These are phyloP conservation scores for Phanerochaete sordida DNA, from an alignment of 768 basidiomycete genomes.

Conservation along the genomic window DNA sequence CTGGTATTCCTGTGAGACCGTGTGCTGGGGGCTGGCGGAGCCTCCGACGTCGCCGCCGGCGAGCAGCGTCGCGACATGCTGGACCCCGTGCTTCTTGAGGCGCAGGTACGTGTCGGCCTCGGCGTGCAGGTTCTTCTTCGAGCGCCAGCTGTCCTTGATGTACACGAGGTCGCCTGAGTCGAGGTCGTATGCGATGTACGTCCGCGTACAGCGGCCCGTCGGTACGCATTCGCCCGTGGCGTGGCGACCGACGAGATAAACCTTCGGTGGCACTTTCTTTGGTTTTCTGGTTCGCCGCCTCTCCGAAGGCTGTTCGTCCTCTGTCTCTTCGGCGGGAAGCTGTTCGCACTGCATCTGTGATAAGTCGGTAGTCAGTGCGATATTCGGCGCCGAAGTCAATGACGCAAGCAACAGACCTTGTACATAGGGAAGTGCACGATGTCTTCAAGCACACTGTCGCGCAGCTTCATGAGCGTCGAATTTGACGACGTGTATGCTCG, in stretches of 20 bases:
- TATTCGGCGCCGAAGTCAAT: too few species aligned
- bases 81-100: not conserved
- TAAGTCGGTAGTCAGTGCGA: too few species aligned
- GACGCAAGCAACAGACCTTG: too few species aligned
- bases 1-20: not conserved
- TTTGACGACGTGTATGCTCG: too few species aligned
- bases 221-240: not conserved
- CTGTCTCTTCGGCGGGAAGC: not conserved
- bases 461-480: too few species aligned
- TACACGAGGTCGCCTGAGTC: not conserved
- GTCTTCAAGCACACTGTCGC: too few species aligned
- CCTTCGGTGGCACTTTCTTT: too few species aligned
- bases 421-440: too few species aligned
- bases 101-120: not conserved
- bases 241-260: not conserved
- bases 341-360: too few species aligned
- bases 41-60: not conserved
- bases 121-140: not conserved
- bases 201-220: not conserved
- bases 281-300: too few species aligned
- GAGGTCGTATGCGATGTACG: not conserved
- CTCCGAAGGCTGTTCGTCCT: too few species aligned
- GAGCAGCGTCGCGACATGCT: not conserved
- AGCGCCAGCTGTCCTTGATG: constrained; percentile 4
- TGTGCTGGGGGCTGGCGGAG: not conserved